Evolutionary conservation across 1,284 basidiomycete species (phyloP), one percentile per base, ranked within the genome.

Genomic region (Rhodotorula glutinis): DNA sequence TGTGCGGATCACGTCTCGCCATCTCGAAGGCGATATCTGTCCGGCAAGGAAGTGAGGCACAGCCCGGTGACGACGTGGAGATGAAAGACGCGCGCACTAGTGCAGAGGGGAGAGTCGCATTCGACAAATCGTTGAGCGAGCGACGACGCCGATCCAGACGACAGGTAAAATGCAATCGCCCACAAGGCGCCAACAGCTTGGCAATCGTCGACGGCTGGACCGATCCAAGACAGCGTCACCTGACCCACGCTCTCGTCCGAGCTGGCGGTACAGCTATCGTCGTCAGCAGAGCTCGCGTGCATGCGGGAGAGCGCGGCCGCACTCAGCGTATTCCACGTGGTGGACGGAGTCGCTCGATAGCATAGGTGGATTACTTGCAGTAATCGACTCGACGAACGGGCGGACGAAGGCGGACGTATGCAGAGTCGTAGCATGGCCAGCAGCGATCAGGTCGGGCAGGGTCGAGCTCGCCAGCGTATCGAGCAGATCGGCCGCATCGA

Each of bases 101-200:
- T 78, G 63, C 91, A 94, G 57, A 91, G 82, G 0, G 96, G 95
- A 56, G 88, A 87, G 71, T 93, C 87, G 60, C 88, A 89, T 80
- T 98, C 95, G 56, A 98, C 85, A 72, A 90, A 97, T 76, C 91
- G 89, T 79, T 93, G 92, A 76, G 89, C 91, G 63, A 98, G 80
- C 30, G 93, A 92, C 17, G 92, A 88, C 29, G 90, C 88, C 1
- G 92, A 82, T 21, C 90, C 90, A 51, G 89, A 90, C 51, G 90
- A 91, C 49, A 98, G 82, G 77, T 98, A 98, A n/a, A 85, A 86
- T 27, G 85, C 83, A 27, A 98, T 92, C 91, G 96, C 82, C 72
- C 92, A 89, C 65, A 98, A 78, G 11, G 92, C 95, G 84, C 89
- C 85, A 89, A 86, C 83, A 71, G 89, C 86, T 63, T 92, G 77